Evolutionary conservation across 306 rosid species (phyloP).

Genomic region (Quercus aquifolioides): DNA sequence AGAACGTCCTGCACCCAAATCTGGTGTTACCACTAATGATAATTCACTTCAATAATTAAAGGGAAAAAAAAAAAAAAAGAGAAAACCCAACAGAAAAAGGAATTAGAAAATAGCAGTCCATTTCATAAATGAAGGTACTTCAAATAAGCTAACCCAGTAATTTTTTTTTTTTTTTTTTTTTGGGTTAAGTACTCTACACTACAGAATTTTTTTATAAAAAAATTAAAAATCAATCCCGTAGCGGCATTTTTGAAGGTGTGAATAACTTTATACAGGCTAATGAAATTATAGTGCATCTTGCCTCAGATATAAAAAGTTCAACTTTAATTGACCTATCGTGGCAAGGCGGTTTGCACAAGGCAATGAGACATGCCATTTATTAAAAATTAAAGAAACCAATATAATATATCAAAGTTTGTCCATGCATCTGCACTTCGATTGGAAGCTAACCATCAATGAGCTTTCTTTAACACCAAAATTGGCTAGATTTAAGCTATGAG

Average conservation of each 20-base stretch:
- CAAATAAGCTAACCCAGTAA: too few species aligned
- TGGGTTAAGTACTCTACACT: too few species aligned
- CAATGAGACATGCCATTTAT: background rate
- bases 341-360: background rate
- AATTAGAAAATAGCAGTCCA: background rate
- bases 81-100: background rate
- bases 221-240: background rate
- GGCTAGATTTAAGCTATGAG: background rate
- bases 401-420: background rate
- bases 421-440: background rate
- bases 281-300: background rate
- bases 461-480: background rate
- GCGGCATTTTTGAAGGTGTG: background rate
- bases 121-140: too few species aligned
- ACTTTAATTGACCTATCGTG: background rate
- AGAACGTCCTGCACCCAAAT: constrained; percentile 29
- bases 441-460: background rate
- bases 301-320: background rate
- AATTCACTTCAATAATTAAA: too few species aligned
- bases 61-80: too few species aligned
- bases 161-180: too few species aligned
- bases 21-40: constrained; percentile 14
- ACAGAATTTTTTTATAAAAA: background rate
- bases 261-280: background rate
- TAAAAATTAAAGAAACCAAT: background rate